Conservation (phyloP, 345 rosid species). For the Isatis tinctoria region DNA sequence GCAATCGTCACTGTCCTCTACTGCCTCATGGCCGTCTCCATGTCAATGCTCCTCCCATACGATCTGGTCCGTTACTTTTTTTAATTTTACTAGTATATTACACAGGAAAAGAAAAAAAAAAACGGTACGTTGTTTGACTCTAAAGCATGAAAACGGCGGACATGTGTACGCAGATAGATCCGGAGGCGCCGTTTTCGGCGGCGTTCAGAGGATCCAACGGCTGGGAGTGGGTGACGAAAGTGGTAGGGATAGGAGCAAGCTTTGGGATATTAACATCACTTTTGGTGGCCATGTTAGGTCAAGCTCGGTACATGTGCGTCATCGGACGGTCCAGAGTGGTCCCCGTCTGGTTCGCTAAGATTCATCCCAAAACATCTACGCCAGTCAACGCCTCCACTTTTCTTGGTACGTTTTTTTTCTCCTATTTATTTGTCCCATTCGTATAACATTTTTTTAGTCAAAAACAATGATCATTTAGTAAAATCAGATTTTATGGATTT, state of each 20-base stretch:
- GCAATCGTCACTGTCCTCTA: conserved; percentile 70
- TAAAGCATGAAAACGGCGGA: background rate
- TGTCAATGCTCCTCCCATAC: conserved; percentile 91
- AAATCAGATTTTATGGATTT: background rate
- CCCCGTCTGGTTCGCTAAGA: conserved; percentile 85
- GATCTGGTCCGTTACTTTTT: conserved; percentile 36
- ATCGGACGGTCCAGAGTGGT: conserved; percentile 92
- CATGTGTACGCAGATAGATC: conserved; percentile 58
- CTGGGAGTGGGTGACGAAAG: conserved; percentile 75
- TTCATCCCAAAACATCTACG: conserved; percentile 72
- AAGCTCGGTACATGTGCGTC: conserved; percentile 95
- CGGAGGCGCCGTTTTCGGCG: conserved; percentile 77
- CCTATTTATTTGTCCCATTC: background rate
- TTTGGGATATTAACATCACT: conserved; percentile 92
- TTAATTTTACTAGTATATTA: background rate
- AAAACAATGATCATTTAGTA: background rate
- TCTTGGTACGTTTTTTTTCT: conserved; percentile 56
- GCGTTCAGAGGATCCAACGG: conserved; percentile 68
- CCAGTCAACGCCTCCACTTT: conserved; percentile 94
- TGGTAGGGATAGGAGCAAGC: conserved; percentile 92
- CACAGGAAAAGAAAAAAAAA: background rate
- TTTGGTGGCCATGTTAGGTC: conserved; percentile 93
- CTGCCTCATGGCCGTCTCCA: conserved; percentile 89
- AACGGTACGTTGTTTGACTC: conserved; percentile 8
- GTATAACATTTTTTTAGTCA: background rate